phyloP scores from a whole-genome alignment of 345 rosid genomes.

The Lepidium africanum region DNA sequence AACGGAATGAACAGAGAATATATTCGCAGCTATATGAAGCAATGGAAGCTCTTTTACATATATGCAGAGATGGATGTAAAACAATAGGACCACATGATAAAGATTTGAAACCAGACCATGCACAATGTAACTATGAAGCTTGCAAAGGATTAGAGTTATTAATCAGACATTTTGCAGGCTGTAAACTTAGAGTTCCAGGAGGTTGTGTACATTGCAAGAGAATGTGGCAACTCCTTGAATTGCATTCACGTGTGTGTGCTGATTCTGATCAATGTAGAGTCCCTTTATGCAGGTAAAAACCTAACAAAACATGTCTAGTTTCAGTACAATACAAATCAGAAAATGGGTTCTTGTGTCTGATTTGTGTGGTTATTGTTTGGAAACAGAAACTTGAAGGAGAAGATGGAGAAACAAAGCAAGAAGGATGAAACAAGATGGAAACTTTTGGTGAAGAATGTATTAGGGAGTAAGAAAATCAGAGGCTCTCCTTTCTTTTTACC shows the following conservation, averaged over 20 bases:
- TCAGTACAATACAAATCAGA: background rate
- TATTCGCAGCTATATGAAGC: constrained; percentile 73
- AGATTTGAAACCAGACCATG: constrained; percentile 43
- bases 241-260: constrained; percentile 73
- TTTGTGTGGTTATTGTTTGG: background rate
- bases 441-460: constrained; percentile 58
- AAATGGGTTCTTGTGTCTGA: background rate
- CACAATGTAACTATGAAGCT: constrained; percentile 53
- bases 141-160: constrained; percentile 80
- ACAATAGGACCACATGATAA: constrained; percentile 89
- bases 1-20: constrained; percentile 46
- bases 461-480: constrained; percentile 46
- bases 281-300: constrained; percentile 74
- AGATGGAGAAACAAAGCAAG: constrained; percentile 55
- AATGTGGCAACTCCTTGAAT: constrained; percentile 90
- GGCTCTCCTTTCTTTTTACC: constrained; percentile 45
- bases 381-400: constrained; percentile 66
- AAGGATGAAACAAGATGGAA: constrained; percentile 69
- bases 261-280: constrained; percentile 60
- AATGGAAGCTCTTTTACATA: constrained; percentile 93
- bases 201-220: constrained; percentile 87
- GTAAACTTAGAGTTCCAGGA: constrained; percentile 68
- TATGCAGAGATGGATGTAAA: constrained; percentile 80
- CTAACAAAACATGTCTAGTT: background rate
- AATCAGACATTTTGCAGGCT: constrained; percentile 70